These are phyloP conservation scores for Cenchrus americanus DNA, from an alignment of 176 grass and related monocot species.

Conservation along the genomic window DNA sequence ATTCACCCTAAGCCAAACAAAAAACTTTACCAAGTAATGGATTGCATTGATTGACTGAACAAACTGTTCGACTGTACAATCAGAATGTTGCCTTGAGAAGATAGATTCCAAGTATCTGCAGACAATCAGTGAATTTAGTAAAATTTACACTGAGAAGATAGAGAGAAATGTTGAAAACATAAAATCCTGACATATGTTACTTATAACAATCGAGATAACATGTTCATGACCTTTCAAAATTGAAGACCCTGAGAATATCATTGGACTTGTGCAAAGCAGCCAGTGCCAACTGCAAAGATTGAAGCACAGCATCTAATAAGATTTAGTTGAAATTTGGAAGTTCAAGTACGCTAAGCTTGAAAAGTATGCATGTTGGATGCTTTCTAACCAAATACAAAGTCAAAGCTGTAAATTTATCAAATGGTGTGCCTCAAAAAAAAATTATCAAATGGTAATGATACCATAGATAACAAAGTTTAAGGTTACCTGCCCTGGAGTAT, in stretches of 20 bases:
- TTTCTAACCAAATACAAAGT: constrained; percentile 27
- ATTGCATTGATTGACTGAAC: constrained; percentile 57
- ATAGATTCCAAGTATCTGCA: constrained; percentile 82
- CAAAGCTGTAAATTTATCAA: constrained; percentile 32
- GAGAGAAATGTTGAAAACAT: constrained; percentile 23
- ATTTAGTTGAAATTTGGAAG: not conserved
- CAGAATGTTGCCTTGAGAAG: constrained; percentile 60
- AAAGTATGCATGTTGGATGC: not conserved
- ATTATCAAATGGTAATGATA: constrained; percentile 11
- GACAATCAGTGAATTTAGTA: constrained; percentile 39
- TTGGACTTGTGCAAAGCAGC: constrained; percentile 82
- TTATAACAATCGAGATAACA: constrained; percentile 37
- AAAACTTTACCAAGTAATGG: constrained; percentile 67
- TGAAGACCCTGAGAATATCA: constrained; percentile 57
- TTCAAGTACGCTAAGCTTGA: constrained; percentile 37
- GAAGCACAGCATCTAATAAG: constrained; percentile 19
- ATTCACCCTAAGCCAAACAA: not conserved
- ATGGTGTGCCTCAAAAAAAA: no score
- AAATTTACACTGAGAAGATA: constrained; percentile 19
- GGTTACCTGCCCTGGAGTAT: constrained; percentile 86
- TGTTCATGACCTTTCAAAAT: constrained; percentile 78
- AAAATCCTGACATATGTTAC: not conserved
- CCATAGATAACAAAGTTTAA: constrained; percentile 1
- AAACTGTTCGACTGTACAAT: constrained; percentile 61
- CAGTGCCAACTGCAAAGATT: constrained; percentile 81